phyloP scores from a whole-genome alignment of 768 basidiomycete species.

The Amyloporia xantha region DNA sequence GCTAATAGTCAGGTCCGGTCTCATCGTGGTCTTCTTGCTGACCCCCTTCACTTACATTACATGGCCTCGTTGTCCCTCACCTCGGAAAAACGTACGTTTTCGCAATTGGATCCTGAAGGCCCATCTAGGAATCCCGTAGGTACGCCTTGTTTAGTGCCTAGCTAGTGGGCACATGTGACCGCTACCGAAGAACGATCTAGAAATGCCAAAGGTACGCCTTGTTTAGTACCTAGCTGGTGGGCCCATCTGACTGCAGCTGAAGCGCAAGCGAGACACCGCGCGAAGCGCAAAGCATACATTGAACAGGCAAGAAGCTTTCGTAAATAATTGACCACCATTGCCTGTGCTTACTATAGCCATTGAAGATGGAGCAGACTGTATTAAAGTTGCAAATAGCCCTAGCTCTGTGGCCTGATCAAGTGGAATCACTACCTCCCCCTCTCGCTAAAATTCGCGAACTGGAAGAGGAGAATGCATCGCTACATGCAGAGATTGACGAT shows the following conservation, averaged over 20 bases:
- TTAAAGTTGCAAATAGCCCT: slow-evolving; percentile 75
- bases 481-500: slow-evolving; percentile 69
- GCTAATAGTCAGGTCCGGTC: slow-evolving; percentile 15
- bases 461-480: slow-evolving; percentile 68
- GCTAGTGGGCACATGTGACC: slow-evolving; percentile 3
- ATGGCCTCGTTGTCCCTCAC: slow-evolving; percentile 15
- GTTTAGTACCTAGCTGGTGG: neutral
- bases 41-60: slow-evolving; percentile 18
- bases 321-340: neutral
- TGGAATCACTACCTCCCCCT: slow-evolving; percentile 65
- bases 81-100: no score
- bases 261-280: slow-evolving; percentile 85
- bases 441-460: slow-evolving; percentile 74
- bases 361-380: slow-evolving; percentile 85
- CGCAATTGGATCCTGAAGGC: no score
- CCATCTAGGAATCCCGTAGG: no score
- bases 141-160: slow-evolving; percentile 6
- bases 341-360: no score
- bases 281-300: slow-evolving; percentile 90
- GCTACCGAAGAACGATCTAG: slow-evolving; percentile 19
- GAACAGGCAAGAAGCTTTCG: slow-evolving; percentile 52
- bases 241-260: neutral
- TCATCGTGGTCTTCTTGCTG: slow-evolving; percentile 20
- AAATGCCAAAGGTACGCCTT: slow-evolving; percentile 20
- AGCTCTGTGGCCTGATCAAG: slow-evolving; percentile 68